These are phyloP conservation scores for Tricholoma sp. DNA, from an alignment of 768 basidiomycete genomes.

Conservation along the genomic window DNA sequence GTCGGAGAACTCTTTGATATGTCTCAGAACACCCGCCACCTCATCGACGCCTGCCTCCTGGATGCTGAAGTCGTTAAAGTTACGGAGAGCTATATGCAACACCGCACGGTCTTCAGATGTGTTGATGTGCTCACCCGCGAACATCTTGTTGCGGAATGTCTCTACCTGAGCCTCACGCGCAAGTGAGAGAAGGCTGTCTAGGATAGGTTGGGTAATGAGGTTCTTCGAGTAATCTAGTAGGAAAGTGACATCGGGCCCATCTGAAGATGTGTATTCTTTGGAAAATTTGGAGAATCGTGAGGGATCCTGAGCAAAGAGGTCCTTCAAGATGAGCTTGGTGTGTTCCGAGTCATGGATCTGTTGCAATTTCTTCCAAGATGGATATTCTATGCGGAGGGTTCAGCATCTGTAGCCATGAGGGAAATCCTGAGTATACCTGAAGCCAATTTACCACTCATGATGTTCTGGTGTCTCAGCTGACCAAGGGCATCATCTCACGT, in stretches of 20 bases:
- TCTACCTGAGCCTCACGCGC: conserved; percentile 86
- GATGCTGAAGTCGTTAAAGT: conserved; percentile 73
- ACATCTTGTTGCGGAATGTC: conserved; percentile 86
- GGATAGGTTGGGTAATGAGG: conserved; percentile 82
- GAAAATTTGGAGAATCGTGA: conserved; percentile 84
- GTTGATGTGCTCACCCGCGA: conserved; percentile 94
- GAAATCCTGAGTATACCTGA: conserved; percentile 34
- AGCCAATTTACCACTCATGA: conserved; percentile 62
- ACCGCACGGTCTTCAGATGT: conserved; percentile 98
- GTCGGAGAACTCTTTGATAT: conserved; percentile 89
- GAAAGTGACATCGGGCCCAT: conserved; percentile 69
- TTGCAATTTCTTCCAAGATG: conserved; percentile 90
- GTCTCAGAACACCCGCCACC: conserved; percentile 76
- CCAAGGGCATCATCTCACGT: not conserved
- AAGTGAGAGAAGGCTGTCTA: conserved; percentile 71
- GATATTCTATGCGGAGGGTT: conserved; percentile 55
- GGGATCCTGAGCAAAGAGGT: conserved; percentile 89
- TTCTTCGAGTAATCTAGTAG: conserved; percentile 98
- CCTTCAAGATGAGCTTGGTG: conserved; percentile 76
- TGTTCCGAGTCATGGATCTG: conserved; percentile 69
- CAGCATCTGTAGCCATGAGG: not conserved
- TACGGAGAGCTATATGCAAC: conserved; percentile 89
- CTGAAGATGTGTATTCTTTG: conserved; percentile 61
- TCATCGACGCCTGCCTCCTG: conserved; percentile 77
- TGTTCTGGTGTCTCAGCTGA: conserved; percentile 5